Evolutionary conservation across 441 rosid genomes (phyloP).

Genomic region (Pelargonium citronellum): DNA sequence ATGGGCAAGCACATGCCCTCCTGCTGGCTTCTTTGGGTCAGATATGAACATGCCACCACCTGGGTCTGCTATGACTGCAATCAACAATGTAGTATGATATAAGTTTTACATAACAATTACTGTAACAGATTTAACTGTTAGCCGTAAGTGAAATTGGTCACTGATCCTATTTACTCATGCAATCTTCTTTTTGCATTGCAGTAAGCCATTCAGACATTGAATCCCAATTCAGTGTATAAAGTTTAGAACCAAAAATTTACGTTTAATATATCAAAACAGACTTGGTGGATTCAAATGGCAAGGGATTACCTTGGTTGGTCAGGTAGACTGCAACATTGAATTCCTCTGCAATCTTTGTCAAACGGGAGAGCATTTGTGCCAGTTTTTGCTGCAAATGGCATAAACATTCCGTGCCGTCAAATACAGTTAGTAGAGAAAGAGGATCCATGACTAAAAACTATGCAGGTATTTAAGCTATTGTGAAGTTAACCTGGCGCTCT

Average conservation of each 20-base stretch:
- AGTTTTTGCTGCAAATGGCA: slow-evolving; percentile 69
- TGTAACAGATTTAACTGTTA: not conserved
- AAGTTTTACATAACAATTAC: not conserved
- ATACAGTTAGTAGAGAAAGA: not conserved
- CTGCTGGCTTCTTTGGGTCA: slow-evolving; percentile 91
- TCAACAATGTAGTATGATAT: slow-evolving; percentile 16
- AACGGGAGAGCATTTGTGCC: slow-evolving; percentile 84
- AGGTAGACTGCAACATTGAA: slow-evolving; percentile 84
- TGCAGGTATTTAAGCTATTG: not conserved
- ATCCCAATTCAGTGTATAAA: not conserved
- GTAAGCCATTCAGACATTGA: not conserved
- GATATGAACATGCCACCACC: slow-evolving; percentile 91
- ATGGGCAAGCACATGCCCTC: slow-evolving; percentile 92
- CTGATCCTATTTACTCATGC: not conserved
- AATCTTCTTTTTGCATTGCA: no score
- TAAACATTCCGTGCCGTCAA: slow-evolving; percentile 14
- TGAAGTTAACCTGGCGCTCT: slow-evolving; percentile 64
- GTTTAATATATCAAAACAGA: no score
- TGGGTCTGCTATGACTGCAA: slow-evolving; percentile 81
- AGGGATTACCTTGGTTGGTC: slow-evolving; percentile 73
- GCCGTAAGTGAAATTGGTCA: not conserved
- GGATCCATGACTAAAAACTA: not conserved
- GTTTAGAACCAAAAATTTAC: not conserved
- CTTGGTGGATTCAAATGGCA: not conserved
- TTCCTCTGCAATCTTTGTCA: slow-evolving; percentile 85